Base-by-base conservation (phyloP, 352 stramenopile genomes). In the Peronosclerospora sorghi region DNA sequence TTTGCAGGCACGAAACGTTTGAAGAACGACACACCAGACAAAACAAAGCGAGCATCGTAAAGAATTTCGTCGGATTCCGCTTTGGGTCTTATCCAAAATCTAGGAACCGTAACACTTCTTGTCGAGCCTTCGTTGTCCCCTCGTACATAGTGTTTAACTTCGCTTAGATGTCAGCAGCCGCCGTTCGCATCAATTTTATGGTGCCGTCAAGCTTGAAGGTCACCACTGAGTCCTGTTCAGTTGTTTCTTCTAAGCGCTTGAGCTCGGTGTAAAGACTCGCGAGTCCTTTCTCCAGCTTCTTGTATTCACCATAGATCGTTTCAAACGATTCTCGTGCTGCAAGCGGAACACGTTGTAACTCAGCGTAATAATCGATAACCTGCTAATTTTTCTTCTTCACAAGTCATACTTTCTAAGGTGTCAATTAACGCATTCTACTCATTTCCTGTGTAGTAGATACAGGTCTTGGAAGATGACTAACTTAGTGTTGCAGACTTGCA, bases 311-410 rank as follows among this genome's bases (percentile, higher is more conserved):
- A 10, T 73, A 54, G 8, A 90, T 65, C 4, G 52, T 65, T 17
- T 88, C 76, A 23, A 86, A 83, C 8, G 73, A 82, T 29, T 87
- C 75, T 1, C 79, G 81, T n/a, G 92, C 75, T 9, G 90, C 92
- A 15, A 82, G 53, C 18, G 69, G 64, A 34, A 97, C 83, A 37
- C 68, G 79, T 49, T 64, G 59, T 15, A 98, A 59, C 49, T 98
- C 92, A 14, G 80, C 59, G 28, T 93, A 69, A 47, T 98, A 97
- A 13, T 92, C 74, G 0, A 98, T 57, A 8, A 97, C 67, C 27
- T 81, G 67, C 7, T 73, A 68, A 20, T 98, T 86, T 52, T 98
- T 98, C 27, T 91, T 90, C 56, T 97, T 95, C 5, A 98, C 78
- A 3, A 99, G 51, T 35, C 93, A 95, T 4, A 97, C 88, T 8